These are phyloP conservation scores for Thelonectria olida DNA, from an alignment of 2,329 filamentous ascomycete genomes.

Conservation along the genomic window DNA sequence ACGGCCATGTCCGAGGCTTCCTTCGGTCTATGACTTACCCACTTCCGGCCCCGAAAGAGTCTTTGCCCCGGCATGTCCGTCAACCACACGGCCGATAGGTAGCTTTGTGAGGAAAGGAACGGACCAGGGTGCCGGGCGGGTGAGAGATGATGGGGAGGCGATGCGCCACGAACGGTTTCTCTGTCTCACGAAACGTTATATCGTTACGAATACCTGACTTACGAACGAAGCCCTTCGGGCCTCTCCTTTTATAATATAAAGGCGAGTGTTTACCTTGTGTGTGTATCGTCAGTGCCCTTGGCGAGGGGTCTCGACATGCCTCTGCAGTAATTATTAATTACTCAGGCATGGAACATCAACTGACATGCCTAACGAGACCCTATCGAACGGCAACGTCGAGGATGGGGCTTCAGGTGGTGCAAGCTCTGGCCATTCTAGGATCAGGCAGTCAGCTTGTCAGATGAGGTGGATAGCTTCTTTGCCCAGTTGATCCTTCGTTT, in stretches of 20 bases:
- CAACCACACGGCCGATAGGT: conserved; percentile 7
- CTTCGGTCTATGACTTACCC: not conserved
- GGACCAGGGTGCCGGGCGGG: not conserved
- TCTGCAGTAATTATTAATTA: not conserved
- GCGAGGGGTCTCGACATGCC: not conserved
- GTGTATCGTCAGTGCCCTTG: no score
- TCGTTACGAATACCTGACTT: no score
- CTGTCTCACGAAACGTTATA: no score
- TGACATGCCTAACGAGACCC: not conserved
- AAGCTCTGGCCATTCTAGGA: not conserved
- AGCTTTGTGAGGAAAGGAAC: not conserved
- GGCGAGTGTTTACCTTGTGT: no score
- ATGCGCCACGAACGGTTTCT: not conserved
- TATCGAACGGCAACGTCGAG: not conserved
- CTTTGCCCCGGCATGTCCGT: not conserved
- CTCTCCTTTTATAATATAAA: no score
- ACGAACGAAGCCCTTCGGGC: no score
- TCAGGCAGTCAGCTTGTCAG: not conserved
- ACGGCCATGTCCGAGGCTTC: not conserved
- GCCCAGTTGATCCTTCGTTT: not conserved
- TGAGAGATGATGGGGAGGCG: not conserved
- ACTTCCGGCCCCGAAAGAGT: conserved; percentile 1
- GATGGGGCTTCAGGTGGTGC: not conserved
- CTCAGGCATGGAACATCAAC: not conserved
- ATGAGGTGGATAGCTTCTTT: not conserved